Evolutionary conservation across 306 rosid genomes (phyloP), one percentile per base, ranked within the genome.

Genomic region (Sesbania bispinosa): DNA sequence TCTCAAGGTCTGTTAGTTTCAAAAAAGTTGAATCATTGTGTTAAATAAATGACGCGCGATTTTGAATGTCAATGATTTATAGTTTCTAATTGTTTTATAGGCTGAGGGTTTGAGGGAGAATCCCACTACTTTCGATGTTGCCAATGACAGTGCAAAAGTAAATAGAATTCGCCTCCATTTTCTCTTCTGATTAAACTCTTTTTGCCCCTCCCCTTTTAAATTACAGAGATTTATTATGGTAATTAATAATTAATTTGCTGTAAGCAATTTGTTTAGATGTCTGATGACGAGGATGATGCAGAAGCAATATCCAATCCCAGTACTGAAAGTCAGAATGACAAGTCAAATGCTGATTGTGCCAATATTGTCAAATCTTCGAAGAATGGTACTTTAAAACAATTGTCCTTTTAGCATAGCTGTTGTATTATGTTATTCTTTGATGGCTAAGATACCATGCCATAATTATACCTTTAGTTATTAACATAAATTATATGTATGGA

Each of bases 321-420:
- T 14, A 57, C 55, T n/a, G 96, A 84, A 71, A 87, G 92, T 83
- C 97, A 87, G 54, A 81, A 46, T 80, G 96, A 89, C 21, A 88
- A 81, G 58, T 75, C 73, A 14, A 83, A 77, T 33, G 45, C 83
- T 1, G 10, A 48, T 24, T 24, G 73, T 4, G 3, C 59, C 10
- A 11, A 59, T 42, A 38, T 26, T 20, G 15, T 4, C 9, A 81
- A 72, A 32, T 65, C 83, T 21, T 58, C 60, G 2, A 82, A 73
- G 64, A 66, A 67, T 52, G 96, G 96, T 81, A 54, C 39, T 33
- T 27, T 2, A 3, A 36, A 36, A 61, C 1, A 13, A 6, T 35
- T 35, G 39, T 35, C 39, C 8, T 27, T 54, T 24, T 13, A 8
- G 4, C 9, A 0, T 24, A 24, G 36, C 10, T 24, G 36, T 23